A percentile compares a stretch with the other conserved stretches of the same genome.
These are phyloP conservation scores for Hyaloperonospora arabidopsidis DNA, from an alignment of 352 stramenopile genomes.

Conservation along the genomic window DNA sequence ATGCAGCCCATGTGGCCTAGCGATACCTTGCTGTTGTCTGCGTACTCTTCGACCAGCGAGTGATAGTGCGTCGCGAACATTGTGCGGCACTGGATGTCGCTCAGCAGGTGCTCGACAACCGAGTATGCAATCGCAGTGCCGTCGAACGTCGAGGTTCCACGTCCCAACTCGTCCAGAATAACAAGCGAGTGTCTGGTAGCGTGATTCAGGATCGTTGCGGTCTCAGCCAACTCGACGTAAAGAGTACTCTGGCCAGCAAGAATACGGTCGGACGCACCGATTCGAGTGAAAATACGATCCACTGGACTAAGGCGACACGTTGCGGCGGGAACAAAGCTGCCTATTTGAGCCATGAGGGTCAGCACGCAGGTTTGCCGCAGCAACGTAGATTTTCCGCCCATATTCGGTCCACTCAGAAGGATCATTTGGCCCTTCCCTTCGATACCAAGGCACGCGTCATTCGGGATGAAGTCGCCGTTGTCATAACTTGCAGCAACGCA, in stretches of 20 bases:
- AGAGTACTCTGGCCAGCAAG: conserved; percentile 98
- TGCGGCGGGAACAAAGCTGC: conserved; percentile 96
- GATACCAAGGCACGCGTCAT: conserved; percentile 89
- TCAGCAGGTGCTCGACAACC: conserved; percentile 92
- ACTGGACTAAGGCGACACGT: conserved; percentile 91
- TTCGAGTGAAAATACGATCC: conserved; percentile 99
- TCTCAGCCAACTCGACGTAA: conserved; percentile 98
- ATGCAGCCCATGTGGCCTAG: conserved; percentile 81
- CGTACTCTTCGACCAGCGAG: conserved; percentile 88
- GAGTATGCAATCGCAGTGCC: conserved; percentile 96
- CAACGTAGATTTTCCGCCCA: conserved; percentile 98
- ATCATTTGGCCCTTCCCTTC: conserved; percentile 65
- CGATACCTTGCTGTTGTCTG: conserved; percentile 47
- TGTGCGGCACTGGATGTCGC: conserved; percentile 83
- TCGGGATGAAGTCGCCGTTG: conserved; percentile 93
- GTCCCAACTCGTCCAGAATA: conserved; percentile 97
- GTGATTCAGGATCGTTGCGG: conserved; percentile 93
- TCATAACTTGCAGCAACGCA: conserved; percentile 84
- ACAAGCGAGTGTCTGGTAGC: conserved; percentile 94
- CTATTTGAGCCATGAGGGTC: conserved; percentile 97
- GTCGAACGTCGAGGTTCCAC: conserved; percentile 98
- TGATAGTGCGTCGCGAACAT: conserved; percentile 99
- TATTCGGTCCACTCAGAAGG: conserved; percentile 96
- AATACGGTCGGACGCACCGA: conserved; percentile 97
- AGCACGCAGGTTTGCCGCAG: conserved; percentile 97